Conservation (phyloP, 345 rosid genomes). For the Gossypium sturtianum region DNA sequence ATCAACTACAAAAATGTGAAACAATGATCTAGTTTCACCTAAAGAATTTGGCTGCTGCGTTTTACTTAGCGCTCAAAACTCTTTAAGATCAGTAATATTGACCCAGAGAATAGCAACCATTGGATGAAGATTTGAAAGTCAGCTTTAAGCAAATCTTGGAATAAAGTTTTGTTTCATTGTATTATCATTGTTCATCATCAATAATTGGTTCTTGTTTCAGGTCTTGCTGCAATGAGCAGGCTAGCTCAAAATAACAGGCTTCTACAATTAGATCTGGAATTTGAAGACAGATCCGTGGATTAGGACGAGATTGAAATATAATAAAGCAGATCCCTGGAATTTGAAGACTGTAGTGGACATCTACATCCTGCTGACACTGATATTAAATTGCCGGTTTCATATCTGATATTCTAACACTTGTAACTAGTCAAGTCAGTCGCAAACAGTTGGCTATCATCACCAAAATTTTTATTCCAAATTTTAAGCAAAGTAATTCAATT, state of each 20-base stretch:
- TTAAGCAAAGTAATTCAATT: not conserved
- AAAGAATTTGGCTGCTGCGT: not conserved
- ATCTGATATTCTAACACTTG: not conserved
- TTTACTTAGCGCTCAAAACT: not conserved
- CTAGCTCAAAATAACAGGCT: constrained; percentile 35
- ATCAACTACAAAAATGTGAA: not conserved
- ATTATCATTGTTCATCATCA: not conserved
- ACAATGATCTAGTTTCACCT: not conserved
- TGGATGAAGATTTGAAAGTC: not conserved
- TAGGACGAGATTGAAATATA: constrained; percentile 27
- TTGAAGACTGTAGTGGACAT: not conserved
- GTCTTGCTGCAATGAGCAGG: constrained; percentile 50
- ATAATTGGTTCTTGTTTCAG: constrained; percentile 25
- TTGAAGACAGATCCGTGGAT: constrained; percentile 26
- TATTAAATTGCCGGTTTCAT: not conserved
- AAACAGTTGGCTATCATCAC: not conserved
- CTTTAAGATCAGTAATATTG: not conserved
- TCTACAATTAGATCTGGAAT: constrained; percentile 26
- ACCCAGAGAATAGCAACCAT: not conserved
- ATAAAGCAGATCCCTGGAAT: constrained; percentile 4
- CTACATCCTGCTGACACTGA: not conserved
- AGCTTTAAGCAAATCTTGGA: not conserved
- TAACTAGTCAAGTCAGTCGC: not conserved
- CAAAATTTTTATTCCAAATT: not conserved
- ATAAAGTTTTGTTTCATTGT: not conserved